A percentile compares a stretch with the other conserved stretches of the same genome.
phyloP scores from a whole-genome alignment of 2,329 filamentous ascomycete genomes.

The Chaetomiaceae sp. region DNA sequence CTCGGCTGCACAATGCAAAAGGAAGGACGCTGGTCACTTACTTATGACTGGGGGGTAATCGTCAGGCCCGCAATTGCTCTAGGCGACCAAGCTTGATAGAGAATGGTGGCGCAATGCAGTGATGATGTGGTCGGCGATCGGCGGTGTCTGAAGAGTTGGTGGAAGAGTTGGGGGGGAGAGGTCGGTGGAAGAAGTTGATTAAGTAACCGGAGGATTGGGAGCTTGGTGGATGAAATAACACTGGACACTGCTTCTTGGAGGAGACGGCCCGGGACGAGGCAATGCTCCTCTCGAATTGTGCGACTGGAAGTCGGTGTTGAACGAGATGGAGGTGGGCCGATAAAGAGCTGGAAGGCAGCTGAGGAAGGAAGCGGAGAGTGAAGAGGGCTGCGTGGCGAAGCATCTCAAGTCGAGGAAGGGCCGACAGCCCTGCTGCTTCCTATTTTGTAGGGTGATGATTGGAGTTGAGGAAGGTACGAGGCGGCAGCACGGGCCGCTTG shows the following conservation, averaged over 20 bases:
- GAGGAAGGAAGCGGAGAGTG: background rate
- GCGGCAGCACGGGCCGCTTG: constrained; percentile 5
- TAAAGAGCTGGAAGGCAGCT: background rate
- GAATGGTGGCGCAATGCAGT: no score
- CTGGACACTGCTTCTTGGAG: no score
- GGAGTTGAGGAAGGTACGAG: constrained; percentile 5
- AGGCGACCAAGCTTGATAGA: no score
- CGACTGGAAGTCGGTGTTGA: background rate
- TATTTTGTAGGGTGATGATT: background rate
- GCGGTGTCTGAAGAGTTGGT: background rate
- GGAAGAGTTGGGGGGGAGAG: background rate
- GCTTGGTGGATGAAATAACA: no score
- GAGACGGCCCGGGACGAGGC: no score
- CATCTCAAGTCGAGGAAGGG: background rate
- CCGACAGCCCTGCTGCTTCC: background rate
- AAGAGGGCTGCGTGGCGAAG: background rate
- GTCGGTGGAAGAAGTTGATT: no score
- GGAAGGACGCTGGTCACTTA: no score
- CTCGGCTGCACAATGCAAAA: no score
- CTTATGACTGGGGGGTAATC: no score
- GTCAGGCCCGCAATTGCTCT: no score
- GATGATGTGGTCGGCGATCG: no score
- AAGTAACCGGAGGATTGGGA: no score
- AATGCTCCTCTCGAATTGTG: background rate
- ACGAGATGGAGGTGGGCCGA: background rate